phyloP scores from a whole-genome alignment of 495 filamentous ascomycete genomes.

The Tuber indicum region DNA sequence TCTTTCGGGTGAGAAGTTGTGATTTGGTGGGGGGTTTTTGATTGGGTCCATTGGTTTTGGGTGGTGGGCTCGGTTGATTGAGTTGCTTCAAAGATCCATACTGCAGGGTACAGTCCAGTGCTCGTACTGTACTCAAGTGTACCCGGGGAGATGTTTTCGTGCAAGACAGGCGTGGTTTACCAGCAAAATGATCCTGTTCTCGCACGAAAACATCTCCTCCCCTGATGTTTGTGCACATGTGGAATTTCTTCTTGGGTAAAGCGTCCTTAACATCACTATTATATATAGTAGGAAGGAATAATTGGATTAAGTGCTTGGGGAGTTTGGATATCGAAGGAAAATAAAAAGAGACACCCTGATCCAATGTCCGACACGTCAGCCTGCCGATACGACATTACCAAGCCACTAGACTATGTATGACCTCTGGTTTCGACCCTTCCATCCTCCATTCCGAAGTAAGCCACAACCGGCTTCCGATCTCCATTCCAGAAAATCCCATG shows the following conservation, averaged over 20 bases:
- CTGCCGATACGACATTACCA: neutral
- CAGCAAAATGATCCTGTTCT: too few relatives aligned
- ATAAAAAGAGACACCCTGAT: neutral
- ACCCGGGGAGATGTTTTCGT: too few relatives aligned
- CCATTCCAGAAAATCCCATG: conserved; percentile 80
- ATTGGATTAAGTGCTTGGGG: neutral
- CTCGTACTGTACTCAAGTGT: too few relatives aligned
- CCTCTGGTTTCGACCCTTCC: conserved; percentile 51
- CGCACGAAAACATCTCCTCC: too few relatives aligned
- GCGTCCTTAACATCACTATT: neutral
- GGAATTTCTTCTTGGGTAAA: neutral
- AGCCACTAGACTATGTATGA: neutral
- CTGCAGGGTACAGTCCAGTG: neutral
- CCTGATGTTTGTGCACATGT: neutral
- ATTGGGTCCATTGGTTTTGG: neutral
- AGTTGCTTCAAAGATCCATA: neutral
- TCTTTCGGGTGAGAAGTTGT: conserved; percentile 4
- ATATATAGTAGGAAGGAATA: neutral
- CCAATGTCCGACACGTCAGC: neutral
- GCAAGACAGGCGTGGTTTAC: too few relatives aligned
- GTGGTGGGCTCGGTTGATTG: neutral
- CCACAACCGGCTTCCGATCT: conserved; percentile 84
- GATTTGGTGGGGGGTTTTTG: neutral
- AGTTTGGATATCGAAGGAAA: neutral
- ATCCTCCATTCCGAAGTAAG: conserved; percentile 89